These are phyloP conservation scores for Eimeria falciformis DNA, from an alignment of 169 alveolate genomes.

Conservation along the genomic window DNA sequence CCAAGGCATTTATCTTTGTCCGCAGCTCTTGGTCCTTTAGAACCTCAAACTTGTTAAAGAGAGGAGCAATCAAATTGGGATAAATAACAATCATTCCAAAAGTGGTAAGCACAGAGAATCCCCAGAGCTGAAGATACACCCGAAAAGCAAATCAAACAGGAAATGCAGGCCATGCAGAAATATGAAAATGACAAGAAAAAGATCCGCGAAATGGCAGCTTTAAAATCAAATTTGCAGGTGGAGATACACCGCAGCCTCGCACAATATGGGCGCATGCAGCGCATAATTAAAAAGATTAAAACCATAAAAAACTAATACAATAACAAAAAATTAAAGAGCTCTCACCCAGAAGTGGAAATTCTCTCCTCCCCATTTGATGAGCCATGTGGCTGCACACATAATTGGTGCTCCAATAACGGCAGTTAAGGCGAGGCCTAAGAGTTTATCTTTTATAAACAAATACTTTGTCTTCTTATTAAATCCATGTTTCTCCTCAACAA, in stretches of 20 bases:
- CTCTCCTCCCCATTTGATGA: constrained; percentile 94
- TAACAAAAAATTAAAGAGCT: too few species aligned
- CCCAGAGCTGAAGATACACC: constrained; percentile 79
- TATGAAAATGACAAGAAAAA: background rate
- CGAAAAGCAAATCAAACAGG: background rate
- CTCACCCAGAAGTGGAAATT: constrained; percentile 89
- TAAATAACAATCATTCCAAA: constrained; percentile 88
- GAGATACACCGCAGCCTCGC: too few species aligned
- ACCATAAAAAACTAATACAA: background rate
- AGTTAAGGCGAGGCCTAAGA: constrained; percentile 83
- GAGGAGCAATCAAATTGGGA: constrained; percentile 95
- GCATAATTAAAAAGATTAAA: too few species aligned
- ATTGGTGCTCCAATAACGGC: constrained; percentile 86
- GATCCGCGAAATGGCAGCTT: too few species aligned
- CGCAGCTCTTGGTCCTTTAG: constrained; percentile 91
- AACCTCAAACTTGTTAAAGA: constrained; percentile 94
- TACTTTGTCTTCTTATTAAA: constrained; percentile 89
- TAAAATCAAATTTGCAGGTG: too few species aligned
- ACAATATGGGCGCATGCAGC: background rate
- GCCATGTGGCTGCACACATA: constrained; percentile 85
- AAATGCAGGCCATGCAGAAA: background rate
- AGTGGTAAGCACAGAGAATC: constrained; percentile 85
- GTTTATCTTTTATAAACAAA: constrained; percentile 87
- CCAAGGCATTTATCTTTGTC: constrained; percentile 87
- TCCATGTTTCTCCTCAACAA: constrained; percentile 92